phyloP scores from a whole-genome alignment of 371 early-diverging fungal genomes.

The Parasitella parasitica region DNA sequence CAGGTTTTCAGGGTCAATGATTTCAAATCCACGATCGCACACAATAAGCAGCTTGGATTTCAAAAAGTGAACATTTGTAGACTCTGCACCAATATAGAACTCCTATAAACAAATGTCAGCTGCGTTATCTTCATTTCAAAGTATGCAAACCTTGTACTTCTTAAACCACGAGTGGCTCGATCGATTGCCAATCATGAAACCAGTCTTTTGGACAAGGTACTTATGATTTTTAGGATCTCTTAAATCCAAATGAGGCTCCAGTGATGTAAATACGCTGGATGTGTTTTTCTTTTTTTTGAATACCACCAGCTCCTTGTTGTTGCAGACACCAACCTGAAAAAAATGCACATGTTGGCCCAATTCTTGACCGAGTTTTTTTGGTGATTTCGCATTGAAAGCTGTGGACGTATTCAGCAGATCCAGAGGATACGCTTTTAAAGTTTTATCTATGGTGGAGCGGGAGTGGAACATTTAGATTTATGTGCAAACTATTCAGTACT shows the following conservation, averaged over 20 bases:
- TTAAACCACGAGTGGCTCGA: constrained; percentile 37
- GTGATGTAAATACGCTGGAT: constrained; percentile 42
- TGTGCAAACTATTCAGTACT: too few relatives aligned
- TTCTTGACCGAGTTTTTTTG: constrained; percentile 41
- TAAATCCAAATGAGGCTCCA: constrained; percentile 44
- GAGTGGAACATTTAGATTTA: background rate
- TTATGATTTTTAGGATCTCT: constrained; percentile 39
- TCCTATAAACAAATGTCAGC: too few relatives aligned
- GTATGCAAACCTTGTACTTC: constrained; percentile 27
- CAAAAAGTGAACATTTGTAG: constrained; percentile 70
- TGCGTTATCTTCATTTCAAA: too few relatives aligned
- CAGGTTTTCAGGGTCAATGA: constrained; percentile 70
- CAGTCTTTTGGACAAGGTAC: constrained; percentile 14
- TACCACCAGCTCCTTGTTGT: constrained; percentile 56
- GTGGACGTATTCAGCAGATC: constrained; percentile 32
- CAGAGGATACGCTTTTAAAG: constrained; percentile 59
- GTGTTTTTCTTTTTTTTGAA: constrained; percentile 54
- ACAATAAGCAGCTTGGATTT: constrained; percentile 75
- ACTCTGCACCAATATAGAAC: constrained; percentile 81
- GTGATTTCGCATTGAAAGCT: constrained; percentile 25
- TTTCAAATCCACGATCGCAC: constrained; percentile 80
- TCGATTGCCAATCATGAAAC: constrained; percentile 27
- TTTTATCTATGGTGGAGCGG: constrained; percentile 42
- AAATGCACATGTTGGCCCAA: constrained; percentile 66
- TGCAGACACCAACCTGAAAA: constrained; percentile 70